Percentiles rank a stretch among this genome's conserved stretches.
phyloP scores from a whole-genome alignment of 2,329 filamentous ascomycete genomes.

The Colletotrichum sp. region DNA sequence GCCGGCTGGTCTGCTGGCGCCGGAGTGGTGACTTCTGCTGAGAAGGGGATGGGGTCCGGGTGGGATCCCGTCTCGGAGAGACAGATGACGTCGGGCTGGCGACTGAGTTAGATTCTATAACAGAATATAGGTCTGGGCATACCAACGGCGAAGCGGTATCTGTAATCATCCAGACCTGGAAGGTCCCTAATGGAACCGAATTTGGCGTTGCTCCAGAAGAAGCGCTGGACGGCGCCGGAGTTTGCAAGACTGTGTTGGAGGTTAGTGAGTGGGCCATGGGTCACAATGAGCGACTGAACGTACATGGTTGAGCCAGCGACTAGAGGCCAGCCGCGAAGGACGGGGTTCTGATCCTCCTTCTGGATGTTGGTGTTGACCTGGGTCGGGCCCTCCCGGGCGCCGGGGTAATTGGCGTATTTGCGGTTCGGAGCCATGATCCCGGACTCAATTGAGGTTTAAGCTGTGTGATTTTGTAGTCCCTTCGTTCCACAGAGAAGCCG shows the following conservation, averaged over 20 bases:
- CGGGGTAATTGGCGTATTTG: slow-evolving; percentile 23
- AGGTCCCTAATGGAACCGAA: slow-evolving; percentile 54
- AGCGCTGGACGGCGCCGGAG: slow-evolving; percentile 63
- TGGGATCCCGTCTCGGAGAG: slow-evolving; percentile 42
- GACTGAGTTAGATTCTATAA: background rate
- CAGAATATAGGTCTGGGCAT: too few species aligned
- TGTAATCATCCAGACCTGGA: slow-evolving; percentile 47
- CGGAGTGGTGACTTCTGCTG: slow-evolving; percentile 42
- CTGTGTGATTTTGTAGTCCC: background rate
- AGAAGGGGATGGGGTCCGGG: slow-evolving; percentile 21
- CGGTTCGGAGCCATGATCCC: slow-evolving; percentile 19
- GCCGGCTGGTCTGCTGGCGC: slow-evolving; percentile 45
- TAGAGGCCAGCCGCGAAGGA: slow-evolving; percentile 70
- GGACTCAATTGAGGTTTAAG: background rate
- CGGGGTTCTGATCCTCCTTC: slow-evolving; percentile 66
- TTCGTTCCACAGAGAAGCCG: background rate
- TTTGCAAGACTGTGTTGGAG: slow-evolving; percentile 57
- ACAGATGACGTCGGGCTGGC: slow-evolving; percentile 60
- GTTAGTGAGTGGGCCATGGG: background rate
- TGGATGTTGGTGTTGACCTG: background rate
- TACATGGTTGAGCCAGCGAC: slow-evolving; percentile 67
- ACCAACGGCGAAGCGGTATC: slow-evolving; percentile 44
- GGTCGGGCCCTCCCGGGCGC: slow-evolving; percentile 7
- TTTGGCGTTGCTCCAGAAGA: slow-evolving; percentile 74
- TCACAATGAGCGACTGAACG: slow-evolving; percentile 26